Evolutionary conservation across 139 green algal species (phyloP).

Genomic region (Limnomonas spitsbergensis): DNA sequence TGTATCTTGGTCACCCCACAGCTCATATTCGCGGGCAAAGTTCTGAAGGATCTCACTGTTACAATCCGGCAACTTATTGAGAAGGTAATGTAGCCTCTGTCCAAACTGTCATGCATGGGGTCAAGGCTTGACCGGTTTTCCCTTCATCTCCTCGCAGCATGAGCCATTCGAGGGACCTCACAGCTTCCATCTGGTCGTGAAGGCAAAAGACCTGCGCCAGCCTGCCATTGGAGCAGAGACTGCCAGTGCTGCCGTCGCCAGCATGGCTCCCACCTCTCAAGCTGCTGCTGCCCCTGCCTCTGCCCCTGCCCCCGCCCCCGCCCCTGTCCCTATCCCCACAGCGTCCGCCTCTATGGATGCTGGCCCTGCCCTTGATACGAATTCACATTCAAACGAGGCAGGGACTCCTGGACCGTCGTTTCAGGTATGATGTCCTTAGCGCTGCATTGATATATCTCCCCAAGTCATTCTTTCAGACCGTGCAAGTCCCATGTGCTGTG

Average conservation of each 20-base stretch:
- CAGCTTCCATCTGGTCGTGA: constrained; percentile 14
- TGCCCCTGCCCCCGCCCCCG: neutral
- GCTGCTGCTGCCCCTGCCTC: neutral
- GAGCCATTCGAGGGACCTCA: constrained; percentile 8
- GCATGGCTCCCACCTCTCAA: neutral
- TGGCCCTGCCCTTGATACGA: too few species aligned
- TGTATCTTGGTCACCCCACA: neutral
- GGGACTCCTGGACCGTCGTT: too few species aligned
- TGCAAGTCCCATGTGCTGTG: too few species aligned
- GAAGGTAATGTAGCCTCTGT: too few species aligned
- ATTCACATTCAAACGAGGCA: too few species aligned
- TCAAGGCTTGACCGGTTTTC: neutral
- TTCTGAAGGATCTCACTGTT: constrained; percentile 6
- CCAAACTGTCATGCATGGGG: constrained; percentile 10
- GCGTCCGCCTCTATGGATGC: neutral
- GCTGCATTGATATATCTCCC: too few species aligned
- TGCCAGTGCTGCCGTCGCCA: neutral
- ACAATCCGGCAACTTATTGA: neutral
- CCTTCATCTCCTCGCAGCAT: constrained; percentile 11
- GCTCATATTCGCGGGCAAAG: constrained; percentile 21
- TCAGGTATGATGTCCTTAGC: too few species aligned
- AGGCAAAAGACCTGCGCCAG: neutral
- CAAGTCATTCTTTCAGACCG: too few species aligned
- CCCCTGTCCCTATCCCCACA: neutral
- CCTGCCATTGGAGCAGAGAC: too few species aligned